phyloP scores from a whole-genome alignment of 192 early-diverging fungal genomes.

The Phycomyces nitens region DNA sequence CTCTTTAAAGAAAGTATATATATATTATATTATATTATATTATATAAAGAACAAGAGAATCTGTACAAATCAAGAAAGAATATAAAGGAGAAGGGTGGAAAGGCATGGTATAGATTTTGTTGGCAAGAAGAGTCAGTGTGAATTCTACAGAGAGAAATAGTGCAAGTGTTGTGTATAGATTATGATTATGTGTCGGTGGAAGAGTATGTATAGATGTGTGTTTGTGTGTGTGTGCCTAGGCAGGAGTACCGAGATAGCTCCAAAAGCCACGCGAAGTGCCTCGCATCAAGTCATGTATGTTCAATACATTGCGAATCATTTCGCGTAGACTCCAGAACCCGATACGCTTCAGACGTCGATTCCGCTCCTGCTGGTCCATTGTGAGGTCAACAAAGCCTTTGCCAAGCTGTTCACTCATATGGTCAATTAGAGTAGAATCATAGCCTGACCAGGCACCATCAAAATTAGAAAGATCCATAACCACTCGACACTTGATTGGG shows the following conservation, averaged over 20 bases:
- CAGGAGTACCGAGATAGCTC: constrained; percentile 25
- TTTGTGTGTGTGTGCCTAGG: neutral
- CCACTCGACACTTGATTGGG: constrained; percentile 76
- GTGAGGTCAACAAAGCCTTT: constrained; percentile 76
- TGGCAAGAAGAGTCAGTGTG: neutral
- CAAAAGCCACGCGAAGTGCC: constrained; percentile 69
- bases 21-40: neutral
- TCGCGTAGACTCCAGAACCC: constrained; percentile 86
- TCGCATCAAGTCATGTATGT: constrained; percentile 68
- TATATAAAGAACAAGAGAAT: neutral
- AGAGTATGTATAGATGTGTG: neutral
- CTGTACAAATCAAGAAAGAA: neutral
- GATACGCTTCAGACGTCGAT: constrained; percentile 77
- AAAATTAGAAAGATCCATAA: constrained; percentile 76
- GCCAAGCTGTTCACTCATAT: constrained; percentile 78
- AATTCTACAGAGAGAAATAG: neutral
- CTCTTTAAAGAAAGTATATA: no score
- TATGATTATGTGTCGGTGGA: no score
- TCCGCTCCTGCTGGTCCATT: constrained; percentile 77
- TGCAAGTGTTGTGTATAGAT: neutral
- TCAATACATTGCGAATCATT: constrained; percentile 66
- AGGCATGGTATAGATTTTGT: no score
- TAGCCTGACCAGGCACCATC: constrained; percentile 92
- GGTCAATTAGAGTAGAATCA: constrained; percentile 71
- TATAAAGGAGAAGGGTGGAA: neutral